A percentile compares a stretch with the other conserved stretches of the same genome.
Conservation (phyloP, 257 asterid species). For the Phtheirospermum japonicum region DNA sequence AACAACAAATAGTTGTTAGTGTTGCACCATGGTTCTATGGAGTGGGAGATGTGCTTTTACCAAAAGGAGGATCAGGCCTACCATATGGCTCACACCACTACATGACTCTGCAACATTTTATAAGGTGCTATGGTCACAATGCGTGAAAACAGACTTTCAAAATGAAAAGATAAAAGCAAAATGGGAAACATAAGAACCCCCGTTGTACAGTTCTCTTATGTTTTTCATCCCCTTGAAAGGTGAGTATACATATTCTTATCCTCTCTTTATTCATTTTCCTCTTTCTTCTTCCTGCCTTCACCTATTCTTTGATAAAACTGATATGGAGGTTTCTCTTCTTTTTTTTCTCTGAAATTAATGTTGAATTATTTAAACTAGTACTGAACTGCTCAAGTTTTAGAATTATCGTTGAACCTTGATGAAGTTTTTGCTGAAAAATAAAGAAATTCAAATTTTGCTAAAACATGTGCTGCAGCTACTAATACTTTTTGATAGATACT, state of each 20-base stretch:
- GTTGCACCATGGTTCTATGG: not conserved
- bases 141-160: not conserved
- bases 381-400: no score
- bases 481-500: no score
- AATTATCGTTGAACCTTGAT: no score
- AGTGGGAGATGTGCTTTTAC: slow-evolving; percentile 1
- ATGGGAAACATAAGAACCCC: not conserved
- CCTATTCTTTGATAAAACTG: not conserved
- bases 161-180: not conserved
- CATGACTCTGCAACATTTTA: not conserved
- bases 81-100: not conserved
- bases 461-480: no score
- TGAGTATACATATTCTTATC: not conserved
- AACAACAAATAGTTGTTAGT: not conserved
- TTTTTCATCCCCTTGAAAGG: not conserved
- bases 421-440: no score
- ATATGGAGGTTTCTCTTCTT: not conserved
- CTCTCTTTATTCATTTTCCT: not conserved
- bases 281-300: not conserved
- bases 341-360: not conserved
- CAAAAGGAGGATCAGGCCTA: not conserved
- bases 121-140: not conserved
- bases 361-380: not conserved
- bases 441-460: no score
- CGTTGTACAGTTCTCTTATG: not conserved